Conservation (phyloP, 768 basidiomycete genomes). For the Rhizopogon salebrosus region DNA sequence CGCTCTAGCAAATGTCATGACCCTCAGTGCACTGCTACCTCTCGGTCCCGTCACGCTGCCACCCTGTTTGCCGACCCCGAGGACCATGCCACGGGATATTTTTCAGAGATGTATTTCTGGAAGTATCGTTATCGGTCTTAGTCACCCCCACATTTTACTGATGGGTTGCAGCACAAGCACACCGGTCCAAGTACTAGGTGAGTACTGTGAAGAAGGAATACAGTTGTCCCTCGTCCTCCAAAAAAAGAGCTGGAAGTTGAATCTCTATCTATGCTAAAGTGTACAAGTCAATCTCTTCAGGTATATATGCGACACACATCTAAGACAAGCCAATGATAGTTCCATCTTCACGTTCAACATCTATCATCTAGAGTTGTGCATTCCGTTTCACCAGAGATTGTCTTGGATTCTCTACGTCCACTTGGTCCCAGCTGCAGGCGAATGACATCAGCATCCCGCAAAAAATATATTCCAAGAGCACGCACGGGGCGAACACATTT, state of each 20-base stretch:
- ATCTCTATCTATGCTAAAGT: too few relatives aligned
- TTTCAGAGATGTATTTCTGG: too few relatives aligned
- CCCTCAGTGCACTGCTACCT: too few relatives aligned
- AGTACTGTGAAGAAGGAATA: not conserved
- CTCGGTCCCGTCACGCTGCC: too few relatives aligned
- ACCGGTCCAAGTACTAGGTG: too few relatives aligned
- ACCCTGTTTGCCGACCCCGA: too few relatives aligned
- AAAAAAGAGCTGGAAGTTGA: not conserved
- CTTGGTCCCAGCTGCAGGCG: conserved; percentile 17
- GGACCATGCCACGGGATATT: too few relatives aligned
- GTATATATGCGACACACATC: too few relatives aligned
- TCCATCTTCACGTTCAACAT: not conserved
- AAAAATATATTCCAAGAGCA: conserved; percentile 9
- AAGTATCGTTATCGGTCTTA: too few relatives aligned
- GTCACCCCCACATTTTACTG: not conserved
- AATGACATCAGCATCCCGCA: not conserved
- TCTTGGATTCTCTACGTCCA: conserved; percentile 17
- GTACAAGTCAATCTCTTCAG: not conserved
- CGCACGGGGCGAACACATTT: conserved; percentile 57
- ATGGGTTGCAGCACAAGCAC: too few relatives aligned
- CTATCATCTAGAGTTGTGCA: not conserved
- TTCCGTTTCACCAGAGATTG: conserved; percentile 15
- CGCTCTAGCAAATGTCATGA: too few relatives aligned
- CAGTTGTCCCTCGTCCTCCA: not conserved
- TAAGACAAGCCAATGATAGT: too few relatives aligned